Evolutionary conservation across 441 rosid genomes (phyloP), one percentile per base, ranked within the genome.

Genomic region (Jatropha podagrica): DNA sequence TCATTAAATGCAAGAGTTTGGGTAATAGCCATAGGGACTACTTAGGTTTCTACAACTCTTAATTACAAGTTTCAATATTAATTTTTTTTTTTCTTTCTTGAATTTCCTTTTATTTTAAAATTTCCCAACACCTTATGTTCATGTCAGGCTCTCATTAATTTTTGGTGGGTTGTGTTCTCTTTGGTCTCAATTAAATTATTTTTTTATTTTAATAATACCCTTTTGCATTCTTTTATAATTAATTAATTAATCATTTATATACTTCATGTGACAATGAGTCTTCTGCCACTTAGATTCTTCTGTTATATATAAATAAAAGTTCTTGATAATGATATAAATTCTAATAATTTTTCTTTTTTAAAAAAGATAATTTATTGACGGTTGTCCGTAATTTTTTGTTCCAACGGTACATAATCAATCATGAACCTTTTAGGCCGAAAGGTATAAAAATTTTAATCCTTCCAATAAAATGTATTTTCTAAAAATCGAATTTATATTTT

Each of bases 91-190:
- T n/a, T 77, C 72, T 78, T 72, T 37, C 70, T 77, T 68, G 81
- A 78, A 76, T 69, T 37, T 12, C 76, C 72, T 73, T 79, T 75
- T 73, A 6, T 23, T 74, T 78, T 49, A 74, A 60, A 64, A 68
- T 69, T 68, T 10, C 46, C 23, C 40, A n/a, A 55, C 44, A 49
- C 10, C 9, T 44, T 65, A 60, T 59, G 67, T 70, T 69, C 58
- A 75, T 84, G 89, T 82, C 87, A 83, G 89, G 55, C 5, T 72
- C 48, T 73, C 83, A 82, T 84, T 86, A 78, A 85, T 71, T 77
- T 44, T 40, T 64, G 69, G 68, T 71, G 58, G 81, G 67, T 51
- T 62, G 37, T 56, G 69, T 66, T 76, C 68, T 72, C 58, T 58
- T 74, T 26, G 20, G 17, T 60, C 71, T 66, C 64, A 48, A 64